Evolutionary conservation across 164 flowering plant genomes (phyloP).

Genomic region (Vitis vinifera): DNA sequence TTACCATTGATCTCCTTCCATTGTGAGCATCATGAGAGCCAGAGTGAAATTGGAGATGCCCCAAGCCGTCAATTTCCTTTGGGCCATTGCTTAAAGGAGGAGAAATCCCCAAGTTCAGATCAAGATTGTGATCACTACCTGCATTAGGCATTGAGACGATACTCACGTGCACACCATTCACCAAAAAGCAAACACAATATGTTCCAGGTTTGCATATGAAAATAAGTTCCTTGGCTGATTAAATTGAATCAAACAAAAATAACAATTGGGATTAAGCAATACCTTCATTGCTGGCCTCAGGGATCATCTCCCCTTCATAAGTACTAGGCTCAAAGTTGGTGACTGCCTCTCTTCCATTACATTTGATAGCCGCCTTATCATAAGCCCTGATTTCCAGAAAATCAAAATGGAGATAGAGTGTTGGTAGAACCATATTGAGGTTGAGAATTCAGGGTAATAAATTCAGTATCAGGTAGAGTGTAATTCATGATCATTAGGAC

Average conservation of each 20-base stretch:
- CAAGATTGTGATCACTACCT: conserved; percentile 53
- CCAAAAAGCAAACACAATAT: background rate
- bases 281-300: conserved; percentile 51
- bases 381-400: conserved; percentile 85
- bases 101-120: conserved; percentile 75
- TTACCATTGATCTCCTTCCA: conserved; percentile 44
- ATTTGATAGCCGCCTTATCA: conserved; percentile 91
- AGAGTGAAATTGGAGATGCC: conserved; percentile 25
- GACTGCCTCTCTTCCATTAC: conserved; percentile 88
- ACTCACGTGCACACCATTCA: background rate
- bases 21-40: conserved; percentile 28
- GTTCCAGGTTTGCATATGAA: background rate
- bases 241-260: background rate
- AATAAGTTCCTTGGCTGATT: background rate
- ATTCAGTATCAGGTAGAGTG: conserved; percentile 38
- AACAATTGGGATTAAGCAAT: background rate
- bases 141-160: conserved; percentile 6
- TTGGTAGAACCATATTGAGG: conserved; percentile 40
- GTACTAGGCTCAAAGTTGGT: conserved; percentile 86
- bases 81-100: conserved; percentile 31
- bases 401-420: conserved; percentile 37
- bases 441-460: conserved; percentile 34
- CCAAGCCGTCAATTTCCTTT: conserved; percentile 26
- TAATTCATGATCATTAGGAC: conserved; percentile 64
- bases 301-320: conserved; percentile 55